phyloP scores from a whole-genome alignment of 495 filamentous ascomycete genomes.

The Sporormia fimetaria region DNA sequence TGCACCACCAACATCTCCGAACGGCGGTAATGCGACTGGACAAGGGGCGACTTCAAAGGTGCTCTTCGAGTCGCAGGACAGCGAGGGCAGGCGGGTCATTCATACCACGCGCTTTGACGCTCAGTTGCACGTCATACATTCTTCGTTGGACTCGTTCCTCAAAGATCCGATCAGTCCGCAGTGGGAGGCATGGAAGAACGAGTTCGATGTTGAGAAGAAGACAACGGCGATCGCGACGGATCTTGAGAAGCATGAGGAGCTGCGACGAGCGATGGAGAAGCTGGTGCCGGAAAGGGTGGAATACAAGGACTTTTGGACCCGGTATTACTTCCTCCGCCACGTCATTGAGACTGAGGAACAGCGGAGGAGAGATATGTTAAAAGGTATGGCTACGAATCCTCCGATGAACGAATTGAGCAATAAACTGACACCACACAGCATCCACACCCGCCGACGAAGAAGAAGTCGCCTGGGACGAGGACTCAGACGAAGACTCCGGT shows the following conservation, averaged over 20 bases:
- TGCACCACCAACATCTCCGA: slow-evolving; percentile 49
- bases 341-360: slow-evolving; percentile 94
- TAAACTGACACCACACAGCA: slow-evolving; percentile 5
- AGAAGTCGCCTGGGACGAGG: slow-evolving; percentile 78
- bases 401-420: neutral
- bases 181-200: slow-evolving; percentile 61
- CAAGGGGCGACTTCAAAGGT: slow-evolving; percentile 35
- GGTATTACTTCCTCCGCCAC: slow-evolving; percentile 91
- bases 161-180: slow-evolving; percentile 67
- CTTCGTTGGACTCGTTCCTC: slow-evolving; percentile 68
- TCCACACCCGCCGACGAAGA: slow-evolving; percentile 48
- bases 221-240: slow-evolving; percentile 76
- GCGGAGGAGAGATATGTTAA: slow-evolving; percentile 77
- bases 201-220: slow-evolving; percentile 71
- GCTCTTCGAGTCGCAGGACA: slow-evolving; percentile 84
- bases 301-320: slow-evolving; percentile 82
- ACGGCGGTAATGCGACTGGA: slow-evolving; percentile 22
- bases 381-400: slow-evolving; percentile 50
- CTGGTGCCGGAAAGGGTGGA: slow-evolving; percentile 81
- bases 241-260: slow-evolving; percentile 76
- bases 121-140: slow-evolving; percentile 90
- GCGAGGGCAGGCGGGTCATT: slow-evolving; percentile 78
- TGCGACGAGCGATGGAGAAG: slow-evolving; percentile 88
- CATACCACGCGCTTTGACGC: slow-evolving; percentile 92
- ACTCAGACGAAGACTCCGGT: slow-evolving; percentile 52